Evolutionary conservation across 148 eudicot species (phyloP), one percentile per base, ranked within the genome.

Genomic region (Rhododendron kiyosumense): DNA sequence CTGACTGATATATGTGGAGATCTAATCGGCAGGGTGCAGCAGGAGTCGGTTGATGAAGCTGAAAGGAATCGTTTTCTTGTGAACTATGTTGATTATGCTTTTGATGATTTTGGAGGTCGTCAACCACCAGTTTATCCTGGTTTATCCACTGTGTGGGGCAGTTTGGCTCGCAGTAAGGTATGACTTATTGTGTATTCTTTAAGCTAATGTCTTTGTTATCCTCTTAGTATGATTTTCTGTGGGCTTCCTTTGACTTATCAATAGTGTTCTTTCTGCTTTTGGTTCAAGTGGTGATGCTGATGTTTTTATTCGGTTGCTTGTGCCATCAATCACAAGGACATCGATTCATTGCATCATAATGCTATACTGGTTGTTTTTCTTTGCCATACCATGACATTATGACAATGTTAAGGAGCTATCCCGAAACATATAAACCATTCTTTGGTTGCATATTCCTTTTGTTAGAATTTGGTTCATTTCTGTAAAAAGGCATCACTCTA

Each of bases 91-190:
- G 99, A 97, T 87, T 94, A 90, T 90, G 95, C 96, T 86, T 97
- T 97, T 85, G 98, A 97, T 89, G 98, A 97, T 89, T 97, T 97
- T 91, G 98, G 98, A 76, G 99, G 99, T 46, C 98, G 96, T 83
- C 99, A 94, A 81, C 90, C 96, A 75, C 99, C 99, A 80, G 98
- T 97, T 28, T 97, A 97, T 91, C 95, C 98, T 84, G 99, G 99
- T 83, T 92, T 97, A 82, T 93, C 98, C 81, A 97, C 99, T 73
- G 99, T 97, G 24, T 97, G 99, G 99, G 99, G 99, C 88, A 97
- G 99, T 89, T 93, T 97, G 92, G 99, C 99, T 78, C 99, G 99
- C 79, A 97, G 99, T 89, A 97, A 97, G 99, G 99, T 95, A 90
- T 79, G 78, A 32, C 51, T 5, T 48, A 30, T 34, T 22, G 11